These are phyloP conservation scores for Thalia dealbata DNA, from an alignment of 176 grass and related monocot species.

Conservation along the genomic window DNA sequence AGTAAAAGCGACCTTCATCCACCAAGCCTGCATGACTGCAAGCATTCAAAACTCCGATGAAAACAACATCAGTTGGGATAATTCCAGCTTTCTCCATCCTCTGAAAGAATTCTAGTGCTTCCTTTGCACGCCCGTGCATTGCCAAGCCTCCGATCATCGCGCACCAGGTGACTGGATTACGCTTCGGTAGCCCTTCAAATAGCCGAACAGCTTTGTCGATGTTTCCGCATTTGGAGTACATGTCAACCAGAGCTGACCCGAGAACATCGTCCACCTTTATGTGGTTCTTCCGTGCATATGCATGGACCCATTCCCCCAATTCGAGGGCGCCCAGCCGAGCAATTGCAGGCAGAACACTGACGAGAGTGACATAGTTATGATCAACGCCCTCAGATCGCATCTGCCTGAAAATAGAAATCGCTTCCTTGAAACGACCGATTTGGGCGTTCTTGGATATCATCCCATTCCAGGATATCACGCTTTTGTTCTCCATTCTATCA, in stretches of 20 bases:
- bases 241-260: constrained; percentile 19
- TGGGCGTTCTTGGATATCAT: constrained; percentile 18
- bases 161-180: constrained; percentile 15
- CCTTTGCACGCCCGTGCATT: constrained; percentile 11
- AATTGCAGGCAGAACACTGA: constrained; percentile 16
- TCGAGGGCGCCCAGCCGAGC: constrained; percentile 5
- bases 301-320: constrained; percentile 24
- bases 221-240: constrained; percentile 23
- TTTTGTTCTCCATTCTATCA: constrained; percentile 14
- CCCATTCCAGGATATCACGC: constrained; percentile 18
- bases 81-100: constrained; percentile 18
- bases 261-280: constrained; percentile 19
- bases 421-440: constrained; percentile 9
- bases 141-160: constrained; percentile 15
- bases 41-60: constrained; percentile 18
- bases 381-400: constrained; percentile 12
- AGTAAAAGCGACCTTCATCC: constrained; percentile 10
- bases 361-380: constrained; percentile 21
- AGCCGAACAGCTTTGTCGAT: constrained; percentile 15
- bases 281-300: constrained; percentile 13
- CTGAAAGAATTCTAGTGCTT: constrained; percentile 5
- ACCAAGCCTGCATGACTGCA: constrained; percentile 24
- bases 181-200: constrained; percentile 16
- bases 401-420: constrained; percentile 6
- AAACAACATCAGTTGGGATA: constrained; percentile 6